These are phyloP conservation scores for Cyberlindnera meyerae DNA, from an alignment of 805 yeast species.

Conservation along the genomic window DNA sequence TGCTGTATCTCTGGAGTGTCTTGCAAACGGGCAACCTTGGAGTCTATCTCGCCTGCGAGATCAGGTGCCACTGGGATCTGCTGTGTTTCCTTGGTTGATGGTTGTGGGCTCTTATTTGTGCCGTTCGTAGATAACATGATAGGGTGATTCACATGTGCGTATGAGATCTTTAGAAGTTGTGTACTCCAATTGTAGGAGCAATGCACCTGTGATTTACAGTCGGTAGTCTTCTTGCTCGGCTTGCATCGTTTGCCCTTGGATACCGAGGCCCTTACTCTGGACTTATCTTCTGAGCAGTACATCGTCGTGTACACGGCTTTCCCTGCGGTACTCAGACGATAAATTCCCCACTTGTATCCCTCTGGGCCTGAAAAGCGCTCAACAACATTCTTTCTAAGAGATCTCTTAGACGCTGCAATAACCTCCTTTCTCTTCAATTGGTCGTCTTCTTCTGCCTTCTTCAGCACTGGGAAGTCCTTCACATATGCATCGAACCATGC, in stretches of 20 bases:
- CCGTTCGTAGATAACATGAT: too few relatives aligned
- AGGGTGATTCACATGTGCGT: slow-evolving; percentile 5
- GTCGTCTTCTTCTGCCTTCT: not conserved
- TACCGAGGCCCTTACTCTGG: slow-evolving; percentile 2
- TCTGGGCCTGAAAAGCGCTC: not conserved
- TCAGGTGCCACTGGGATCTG: too few relatives aligned
- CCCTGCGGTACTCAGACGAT: slow-evolving; percentile 5
- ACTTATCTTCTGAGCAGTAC: slow-evolving; percentile 10
- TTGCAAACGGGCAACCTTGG: too few relatives aligned
- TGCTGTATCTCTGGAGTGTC: too few relatives aligned
- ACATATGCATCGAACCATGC: not conserved
- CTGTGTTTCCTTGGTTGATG: too few relatives aligned
- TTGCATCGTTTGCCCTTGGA: slow-evolving; percentile 9
- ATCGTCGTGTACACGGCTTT: slow-evolving; percentile 7
- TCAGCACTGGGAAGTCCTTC: not conserved
- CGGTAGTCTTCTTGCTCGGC: slow-evolving; percentile 4
- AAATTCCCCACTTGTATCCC: slow-evolving; percentile 9
- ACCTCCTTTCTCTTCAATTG: not conserved
- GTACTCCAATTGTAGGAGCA: slow-evolving; percentile 7
- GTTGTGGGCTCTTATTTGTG: too few relatives aligned
- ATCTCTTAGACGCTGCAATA: slow-evolving; percentile 1
- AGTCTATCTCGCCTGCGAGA: not conserved
- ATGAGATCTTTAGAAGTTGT: slow-evolving; percentile 2
- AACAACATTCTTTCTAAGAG: slow-evolving; percentile 1
- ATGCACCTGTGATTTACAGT: slow-evolving; percentile 9